These are phyloP conservation scores for Calonectria hawksworthii DNA, from an alignment of 2,329 filamentous ascomycete species.

Conservation along the genomic window DNA sequence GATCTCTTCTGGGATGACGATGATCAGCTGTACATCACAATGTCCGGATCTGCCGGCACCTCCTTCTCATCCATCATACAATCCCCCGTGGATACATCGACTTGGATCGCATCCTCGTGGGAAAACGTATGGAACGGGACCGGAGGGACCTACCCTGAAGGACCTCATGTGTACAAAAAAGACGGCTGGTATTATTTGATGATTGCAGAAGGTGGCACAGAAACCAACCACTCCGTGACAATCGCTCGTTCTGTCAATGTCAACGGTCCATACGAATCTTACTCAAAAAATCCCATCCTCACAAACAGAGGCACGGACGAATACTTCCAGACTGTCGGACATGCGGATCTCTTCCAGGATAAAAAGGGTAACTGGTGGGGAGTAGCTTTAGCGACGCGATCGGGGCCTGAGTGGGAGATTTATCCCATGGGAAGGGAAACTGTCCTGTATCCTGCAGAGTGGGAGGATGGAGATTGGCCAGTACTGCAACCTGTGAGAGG, in stretches of 20 bases:
- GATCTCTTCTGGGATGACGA: conserved; percentile 9
- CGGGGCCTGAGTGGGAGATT: conserved; percentile 52
- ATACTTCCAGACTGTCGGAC: conserved; percentile 60
- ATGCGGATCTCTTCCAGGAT: conserved; percentile 62
- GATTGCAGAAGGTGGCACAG: conserved; percentile 64
- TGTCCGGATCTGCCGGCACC: background rate
- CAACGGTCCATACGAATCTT: conserved; percentile 58
- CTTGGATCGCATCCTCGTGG: background rate
- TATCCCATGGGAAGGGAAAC: conserved; percentile 70
- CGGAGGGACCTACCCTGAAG: conserved; percentile 51
- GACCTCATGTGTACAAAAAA: conserved; percentile 59
- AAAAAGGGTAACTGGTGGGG: conserved; percentile 60
- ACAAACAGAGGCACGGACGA: conserved; percentile 54
- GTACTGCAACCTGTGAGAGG: conserved; percentile 44
- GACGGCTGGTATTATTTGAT: conserved; percentile 64
- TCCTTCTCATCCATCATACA: background rate
- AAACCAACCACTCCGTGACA: conserved; percentile 55
- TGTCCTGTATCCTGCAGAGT: conserved; percentile 62
- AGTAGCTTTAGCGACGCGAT: conserved; percentile 59
- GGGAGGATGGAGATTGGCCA: conserved; percentile 64
- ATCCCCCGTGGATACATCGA: background rate
- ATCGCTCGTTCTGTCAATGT: conserved; percentile 57
- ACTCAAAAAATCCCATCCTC: conserved; percentile 59
- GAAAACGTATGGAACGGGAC: conserved; percentile 59
- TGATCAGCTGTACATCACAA: background rate